Percentiles rank a stretch among this genome's conserved stretches.
Conservation (phyloP, 2,329 filamentous ascomycete genomes). For the Pseudopyricularia javanii region DNA sequence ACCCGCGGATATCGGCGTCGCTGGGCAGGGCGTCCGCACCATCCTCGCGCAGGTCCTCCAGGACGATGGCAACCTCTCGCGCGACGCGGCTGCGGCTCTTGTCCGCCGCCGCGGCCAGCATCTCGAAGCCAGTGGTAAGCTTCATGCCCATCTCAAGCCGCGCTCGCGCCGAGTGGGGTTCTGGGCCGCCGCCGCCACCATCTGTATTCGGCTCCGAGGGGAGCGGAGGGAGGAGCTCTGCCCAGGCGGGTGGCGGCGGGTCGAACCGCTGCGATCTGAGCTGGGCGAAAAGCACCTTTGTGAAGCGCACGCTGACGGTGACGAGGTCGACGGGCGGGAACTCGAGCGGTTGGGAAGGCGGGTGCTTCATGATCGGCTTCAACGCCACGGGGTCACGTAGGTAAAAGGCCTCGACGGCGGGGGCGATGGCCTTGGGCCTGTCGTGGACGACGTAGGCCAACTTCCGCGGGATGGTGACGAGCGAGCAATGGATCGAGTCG, state of each 20-base stretch:
- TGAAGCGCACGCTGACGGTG: conserved; percentile 68
- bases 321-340: conserved; percentile 76
- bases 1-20: conserved; percentile 58
- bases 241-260: conserved; percentile 41
- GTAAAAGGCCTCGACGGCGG: conserved; percentile 86
- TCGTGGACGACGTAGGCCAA: conserved; percentile 68
- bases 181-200: conserved; percentile 4
- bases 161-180: conserved; percentile 10
- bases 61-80: conserved; percentile 62
- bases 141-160: conserved; percentile 75
- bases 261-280: conserved; percentile 75
- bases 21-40: conserved; percentile 55
- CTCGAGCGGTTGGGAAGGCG: conserved; percentile 28
- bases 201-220: neutral
- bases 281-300: conserved; percentile 82
- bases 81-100: conserved; percentile 57
- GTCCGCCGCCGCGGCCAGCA: conserved; percentile 58
- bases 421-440: conserved; percentile 63
- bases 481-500: conserved; percentile 63
- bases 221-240: conserved; percentile 16
- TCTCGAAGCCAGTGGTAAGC: conserved; percentile 79
- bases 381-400: conserved; percentile 71
- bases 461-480: conserved; percentile 66
- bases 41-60: conserved; percentile 65
- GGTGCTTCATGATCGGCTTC: conserved; percentile 49